phyloP scores from a whole-genome alignment of 148 eudicot species.

The Mesembryanthemum crystallinum region DNA sequence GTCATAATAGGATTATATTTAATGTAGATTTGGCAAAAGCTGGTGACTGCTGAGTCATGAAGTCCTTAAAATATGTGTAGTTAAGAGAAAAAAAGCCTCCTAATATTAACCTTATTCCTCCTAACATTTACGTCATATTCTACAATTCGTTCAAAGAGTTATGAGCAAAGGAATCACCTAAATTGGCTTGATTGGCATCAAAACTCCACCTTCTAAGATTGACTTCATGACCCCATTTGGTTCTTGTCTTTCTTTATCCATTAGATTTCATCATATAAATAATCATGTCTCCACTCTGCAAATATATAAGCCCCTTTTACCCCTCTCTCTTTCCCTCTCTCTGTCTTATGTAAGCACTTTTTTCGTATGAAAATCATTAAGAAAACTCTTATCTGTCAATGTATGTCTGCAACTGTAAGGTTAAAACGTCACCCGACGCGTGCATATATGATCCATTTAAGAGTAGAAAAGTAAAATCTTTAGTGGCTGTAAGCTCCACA shows the following conservation, averaged over 20 bases:
- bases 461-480: constrained; percentile 7
- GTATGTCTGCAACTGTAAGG: constrained; percentile 27
- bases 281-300: constrained; percentile 25
- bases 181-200: constrained; percentile 32
- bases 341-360: constrained; percentile 39
- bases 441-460: constrained; percentile 30
- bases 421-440: constrained; percentile 28
- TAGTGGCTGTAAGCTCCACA: neutral
- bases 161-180: constrained; percentile 15
- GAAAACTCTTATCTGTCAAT: constrained; percentile 26
- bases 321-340: too few species aligned
- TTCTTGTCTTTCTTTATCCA: constrained; percentile 36
- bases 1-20: constrained; percentile 7
- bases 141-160: constrained; percentile 20
- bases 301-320: neutral
- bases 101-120: constrained; percentile 14
- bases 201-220: constrained; percentile 34
- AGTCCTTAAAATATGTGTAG: constrained; percentile 2
- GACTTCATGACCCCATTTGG: constrained; percentile 37
- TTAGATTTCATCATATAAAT: constrained; percentile 26
- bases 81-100: constrained; percentile 20
- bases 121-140: constrained; percentile 16
- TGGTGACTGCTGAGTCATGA: constrained; percentile 22
- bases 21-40: constrained; percentile 14
- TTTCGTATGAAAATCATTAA: constrained; percentile 37